Base-by-base conservation (phyloP, 1,284 basidiomycete species). In the Phylloporus sp. region DNA sequence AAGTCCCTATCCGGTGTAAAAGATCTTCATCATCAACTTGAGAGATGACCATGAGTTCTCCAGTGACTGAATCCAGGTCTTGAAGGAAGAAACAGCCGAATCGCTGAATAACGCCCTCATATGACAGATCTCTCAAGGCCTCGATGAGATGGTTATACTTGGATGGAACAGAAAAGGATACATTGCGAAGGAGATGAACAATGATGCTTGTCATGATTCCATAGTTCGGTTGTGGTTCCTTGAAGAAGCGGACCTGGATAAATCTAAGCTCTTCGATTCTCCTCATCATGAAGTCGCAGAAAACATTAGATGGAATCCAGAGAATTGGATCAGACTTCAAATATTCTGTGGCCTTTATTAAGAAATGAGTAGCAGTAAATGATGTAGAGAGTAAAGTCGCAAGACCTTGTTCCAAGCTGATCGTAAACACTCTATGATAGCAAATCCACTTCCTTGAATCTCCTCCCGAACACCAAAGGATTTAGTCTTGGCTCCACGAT, bases 51-150 rank as follows among this genome's bases (percentile, higher is more conserved):
- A 3, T 55, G 49, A 68, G 59, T 27, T 62, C 35, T 49, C 68
- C 68, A 4, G 66, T 68, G 4, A 35, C 11, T 0, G 39, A 47
- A 64, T 69, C n/a, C 47, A 69, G 12, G 49, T 69, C 68, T 25
- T 69, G 68, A 47, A 69, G 32, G 66, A 69, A 69, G n/a, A 69
- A 55, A n/a, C 61, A 57, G 10, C 68, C 47, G 8, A 69, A 69
- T 7, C 62, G 27, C 12, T 68, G 59, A 29, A 68, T 60, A 17
- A 69, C 27, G 0, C 62, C 66, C 27, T 68, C 49, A 15, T 45
- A 60, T 1, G 32, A 59, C 19, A 69, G 15, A 29, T 69, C 66
- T 49, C 25, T 62, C 1, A 68, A 19, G 0, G 68, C 60, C 14
- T 68, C 56, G 0, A 27, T 25, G 1, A 69, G 66, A 55, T 68